phyloP scores from a whole-genome alignment of 1,139 yeast genomes.

The Suhomyces bolitotheri region DNA sequence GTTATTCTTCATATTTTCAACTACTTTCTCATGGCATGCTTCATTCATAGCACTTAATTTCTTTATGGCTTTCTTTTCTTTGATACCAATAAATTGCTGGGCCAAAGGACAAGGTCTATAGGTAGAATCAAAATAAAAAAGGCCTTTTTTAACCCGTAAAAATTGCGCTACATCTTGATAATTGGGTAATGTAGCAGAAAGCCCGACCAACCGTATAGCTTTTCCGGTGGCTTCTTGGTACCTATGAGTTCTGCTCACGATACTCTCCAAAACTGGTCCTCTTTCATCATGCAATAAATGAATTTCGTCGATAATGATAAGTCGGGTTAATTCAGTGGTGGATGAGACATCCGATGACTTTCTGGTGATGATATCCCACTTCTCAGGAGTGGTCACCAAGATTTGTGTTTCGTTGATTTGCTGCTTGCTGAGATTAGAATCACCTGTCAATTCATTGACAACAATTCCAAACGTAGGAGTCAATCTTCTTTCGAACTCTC shows the following conservation, averaged over 20 bases:
- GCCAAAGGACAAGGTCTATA: constrained; percentile 92
- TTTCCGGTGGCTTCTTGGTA: constrained; percentile 44
- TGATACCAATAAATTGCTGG: constrained; percentile 85
- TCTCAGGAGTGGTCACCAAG: constrained; percentile 91
- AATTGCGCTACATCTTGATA: constrained; percentile 85
- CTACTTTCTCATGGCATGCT: constrained; percentile 81
- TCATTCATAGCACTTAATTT: constrained; percentile 83
- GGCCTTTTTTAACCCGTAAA: constrained; percentile 61
- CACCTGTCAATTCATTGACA: constrained; percentile 92
- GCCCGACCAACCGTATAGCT: constrained; percentile 70
- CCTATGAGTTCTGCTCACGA: constrained; percentile 73
- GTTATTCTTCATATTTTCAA: constrained; percentile 56
- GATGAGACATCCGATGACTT: constrained; percentile 67
- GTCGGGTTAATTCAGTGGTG: constrained; percentile 56
- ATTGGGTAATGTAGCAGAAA: constrained; percentile 94
- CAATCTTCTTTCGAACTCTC: constrained; percentile 77
- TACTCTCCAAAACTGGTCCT: constrained; percentile 91
- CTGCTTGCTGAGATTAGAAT: constrained; percentile 70
- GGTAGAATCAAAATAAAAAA: constrained; percentile 78
- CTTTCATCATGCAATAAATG: constrained; percentile 92
- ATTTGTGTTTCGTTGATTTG: constrained; percentile 82
- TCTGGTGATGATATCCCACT: constrained; percentile 95
- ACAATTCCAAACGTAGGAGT: constrained; percentile 60
- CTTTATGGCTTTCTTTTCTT: constrained; percentile 81
- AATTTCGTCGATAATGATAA: constrained; percentile 89